These are phyloP conservation scores for Cardamine occulta DNA, from an alignment of 345 rosid genomes.

Conservation along the genomic window DNA sequence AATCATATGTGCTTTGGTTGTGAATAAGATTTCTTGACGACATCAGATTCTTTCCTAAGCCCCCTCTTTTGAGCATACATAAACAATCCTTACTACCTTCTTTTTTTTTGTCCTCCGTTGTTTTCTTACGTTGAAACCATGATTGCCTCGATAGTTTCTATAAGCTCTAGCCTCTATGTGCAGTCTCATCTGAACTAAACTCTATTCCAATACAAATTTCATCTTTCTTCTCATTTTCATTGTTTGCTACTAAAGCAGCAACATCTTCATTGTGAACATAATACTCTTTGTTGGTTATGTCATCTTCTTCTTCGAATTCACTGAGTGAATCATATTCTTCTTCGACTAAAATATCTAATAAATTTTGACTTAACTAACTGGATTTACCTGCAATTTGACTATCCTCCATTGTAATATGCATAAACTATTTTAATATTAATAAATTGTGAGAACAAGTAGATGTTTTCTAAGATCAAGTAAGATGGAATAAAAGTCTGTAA, in stretches of 20 bases:
- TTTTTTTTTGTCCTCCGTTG: neutral
- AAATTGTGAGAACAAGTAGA: too few species aligned
- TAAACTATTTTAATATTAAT: too few species aligned
- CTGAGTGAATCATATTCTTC: neutral
- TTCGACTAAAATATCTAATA: neutral
- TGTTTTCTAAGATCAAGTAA: too few species aligned
- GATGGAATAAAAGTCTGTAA: too few species aligned
- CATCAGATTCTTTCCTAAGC: neutral
- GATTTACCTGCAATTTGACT: too few species aligned
- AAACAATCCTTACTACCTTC: neutral
- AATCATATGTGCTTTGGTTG: slow-evolving; percentile 5
- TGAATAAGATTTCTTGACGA: neutral
- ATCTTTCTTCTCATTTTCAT: slow-evolving; percentile 1
- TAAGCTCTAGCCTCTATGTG: neutral
- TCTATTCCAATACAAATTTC: neutral
- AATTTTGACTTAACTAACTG: too few species aligned
- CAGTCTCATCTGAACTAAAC: neutral
- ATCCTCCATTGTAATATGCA: too few species aligned
- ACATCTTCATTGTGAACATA: neutral
- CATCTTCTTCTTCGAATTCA: slow-evolving; percentile 7
- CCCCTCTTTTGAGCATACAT: slow-evolving; percentile 21
- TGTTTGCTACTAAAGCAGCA: neutral
- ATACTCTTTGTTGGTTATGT: neutral
- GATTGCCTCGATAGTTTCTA: neutral
- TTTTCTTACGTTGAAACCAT: neutral